Evolutionary conservation across 176 grass and related monocot species (phyloP).

Genomic region (Themeda triandra): DNA sequence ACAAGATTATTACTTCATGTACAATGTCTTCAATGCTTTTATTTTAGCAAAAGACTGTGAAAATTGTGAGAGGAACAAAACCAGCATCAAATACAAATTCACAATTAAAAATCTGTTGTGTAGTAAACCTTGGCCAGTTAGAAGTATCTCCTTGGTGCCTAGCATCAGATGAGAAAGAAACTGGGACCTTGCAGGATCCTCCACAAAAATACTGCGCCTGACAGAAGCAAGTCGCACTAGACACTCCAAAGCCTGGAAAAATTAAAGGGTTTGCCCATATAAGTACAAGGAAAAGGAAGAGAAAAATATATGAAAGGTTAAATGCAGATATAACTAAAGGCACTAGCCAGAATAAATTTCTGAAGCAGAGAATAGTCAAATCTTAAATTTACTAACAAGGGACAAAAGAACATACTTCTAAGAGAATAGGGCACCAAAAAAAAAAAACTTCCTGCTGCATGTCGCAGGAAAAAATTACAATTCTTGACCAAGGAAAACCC

Average conservation of each 20-base stretch:
- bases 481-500: background rate
- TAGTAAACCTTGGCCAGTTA: slow-evolving; percentile 88
- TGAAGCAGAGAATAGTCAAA: background rate
- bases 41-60: background rate
- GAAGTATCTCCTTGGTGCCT: slow-evolving; percentile 97
- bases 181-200: slow-evolving; percentile 74
- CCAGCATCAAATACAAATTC: slow-evolving; percentile 19
- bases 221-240: slow-evolving; percentile 97
- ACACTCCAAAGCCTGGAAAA: slow-evolving; percentile 85
- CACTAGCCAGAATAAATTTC: background rate
- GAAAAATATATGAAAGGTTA: slow-evolving; percentile 3
- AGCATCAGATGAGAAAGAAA: slow-evolving; percentile 92
- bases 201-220: slow-evolving; percentile 86
- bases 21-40: background rate
- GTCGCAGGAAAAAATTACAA: background rate
- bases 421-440: background rate
- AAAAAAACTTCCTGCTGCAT: background rate
- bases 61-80: background rate
- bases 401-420: background rate
- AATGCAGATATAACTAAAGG: background rate
- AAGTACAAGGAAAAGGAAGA: background rate
- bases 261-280: slow-evolving; percentile 23
- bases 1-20: slow-evolving; percentile 3
- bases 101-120: background rate
- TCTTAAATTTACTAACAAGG: slow-evolving; percentile 9